Conservation (phyloP, 345 rosid species). For the Eucalyptus sp. region DNA sequence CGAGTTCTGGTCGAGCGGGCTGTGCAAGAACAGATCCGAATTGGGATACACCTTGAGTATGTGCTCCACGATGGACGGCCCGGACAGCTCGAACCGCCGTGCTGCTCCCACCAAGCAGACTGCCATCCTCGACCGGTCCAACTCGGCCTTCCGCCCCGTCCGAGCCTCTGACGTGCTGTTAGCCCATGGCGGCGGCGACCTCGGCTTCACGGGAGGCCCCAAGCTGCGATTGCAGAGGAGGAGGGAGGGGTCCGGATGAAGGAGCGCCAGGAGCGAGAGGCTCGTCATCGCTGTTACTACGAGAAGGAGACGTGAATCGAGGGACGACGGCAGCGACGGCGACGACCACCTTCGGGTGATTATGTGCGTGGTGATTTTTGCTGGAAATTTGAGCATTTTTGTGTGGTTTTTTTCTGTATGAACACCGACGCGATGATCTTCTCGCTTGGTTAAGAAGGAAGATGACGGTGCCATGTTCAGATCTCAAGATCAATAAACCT, state of each 20-base stretch:
- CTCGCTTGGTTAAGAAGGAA: background rate
- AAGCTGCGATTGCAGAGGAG: background rate
- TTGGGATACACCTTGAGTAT: slow-evolving; percentile 55
- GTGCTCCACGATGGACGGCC: slow-evolving; percentile 72
- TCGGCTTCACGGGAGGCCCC: background rate
- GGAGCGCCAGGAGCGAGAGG: background rate
- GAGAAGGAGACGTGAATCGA: background rate
- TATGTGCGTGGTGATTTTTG: background rate
- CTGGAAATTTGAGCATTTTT: background rate
- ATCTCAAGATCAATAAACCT: background rate
- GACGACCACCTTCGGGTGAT: background rate
- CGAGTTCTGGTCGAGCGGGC: slow-evolving; percentile 57
- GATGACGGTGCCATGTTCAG: background rate
- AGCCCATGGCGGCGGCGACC: background rate
- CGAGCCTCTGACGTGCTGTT: background rate
- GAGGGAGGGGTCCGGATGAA: background rate
- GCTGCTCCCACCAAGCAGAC: slow-evolving; percentile 96
- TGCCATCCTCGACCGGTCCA: slow-evolving; percentile 46
- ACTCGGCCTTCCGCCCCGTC: background rate
- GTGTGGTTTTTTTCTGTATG: background rate
- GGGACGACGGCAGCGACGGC: background rate
- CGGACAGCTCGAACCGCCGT: slow-evolving; percentile 80
- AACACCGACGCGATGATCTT: background rate
- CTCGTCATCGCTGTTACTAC: background rate
- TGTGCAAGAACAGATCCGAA: slow-evolving; percentile 80